Evolutionary conservation across 2,329 filamentous ascomycete species (phyloP), one percentile per base, ranked within the genome.

Genomic region (Paracoccidioides lutzii): DNA sequence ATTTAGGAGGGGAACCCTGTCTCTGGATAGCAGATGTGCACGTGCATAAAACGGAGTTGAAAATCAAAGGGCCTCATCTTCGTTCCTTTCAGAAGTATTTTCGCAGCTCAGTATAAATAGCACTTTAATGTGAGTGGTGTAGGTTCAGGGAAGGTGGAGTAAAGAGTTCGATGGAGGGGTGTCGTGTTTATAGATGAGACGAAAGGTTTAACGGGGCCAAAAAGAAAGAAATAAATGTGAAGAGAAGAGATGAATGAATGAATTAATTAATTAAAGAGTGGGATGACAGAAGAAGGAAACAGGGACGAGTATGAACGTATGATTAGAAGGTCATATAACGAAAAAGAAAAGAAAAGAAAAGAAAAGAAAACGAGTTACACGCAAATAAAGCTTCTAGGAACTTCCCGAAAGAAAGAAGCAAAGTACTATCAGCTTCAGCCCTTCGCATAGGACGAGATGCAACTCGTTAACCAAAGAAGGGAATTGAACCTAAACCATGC

Each of bases 331-430:
- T 32, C 50, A 32, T 12, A 50, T 32, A 55, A 49, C 35, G 9
- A 49, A 22, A 12, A 44, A 37, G 9, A 49, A 22, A 12, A 44
- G 22, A 40, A 41, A 35, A 44, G 28, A 2, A 30, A 28, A 52
- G 22, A 43, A 43, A 43, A n/a, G 2, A 44, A 32, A 38, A 41
- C 22, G 4, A 15, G 15, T 14, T 37, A 15, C 14, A 50, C 14
- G n/a, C 15, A 38, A 38, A 38, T 50, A 55, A 51, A 12, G 54
- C 46, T 52, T 37, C 43, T 28, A 55, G 37, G n/a, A 45, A 43
- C 28, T 12, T 43, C 46, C 53, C 46, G 54, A 55, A 55, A 54
- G 41, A 53, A 32, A 12, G 22, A 37, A 28, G 45, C 15, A 28
- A 8, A 50, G 8, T 38, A 35, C 46, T 50, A 32, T 50, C 46